These are phyloP conservation scores for Talaromyces ruber DNA, from an alignment of 495 filamentous ascomycete genomes.

Conservation along the genomic window DNA sequence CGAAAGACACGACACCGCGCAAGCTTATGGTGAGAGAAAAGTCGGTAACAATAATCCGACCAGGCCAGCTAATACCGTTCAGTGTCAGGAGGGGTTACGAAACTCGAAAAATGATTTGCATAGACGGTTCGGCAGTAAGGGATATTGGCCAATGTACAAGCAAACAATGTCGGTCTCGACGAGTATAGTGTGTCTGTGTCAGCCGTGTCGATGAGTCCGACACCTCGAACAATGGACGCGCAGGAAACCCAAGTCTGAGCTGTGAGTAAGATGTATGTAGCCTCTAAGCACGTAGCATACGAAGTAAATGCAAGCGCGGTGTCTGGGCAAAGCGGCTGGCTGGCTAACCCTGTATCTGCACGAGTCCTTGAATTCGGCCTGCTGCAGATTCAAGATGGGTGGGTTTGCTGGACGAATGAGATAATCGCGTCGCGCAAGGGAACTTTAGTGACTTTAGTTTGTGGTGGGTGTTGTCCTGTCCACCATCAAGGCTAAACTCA, in stretches of 20 bases:
- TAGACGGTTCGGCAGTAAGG: neutral
- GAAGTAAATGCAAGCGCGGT: constrained; percentile 1
- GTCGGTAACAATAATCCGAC: neutral
- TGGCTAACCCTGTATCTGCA: neutral
- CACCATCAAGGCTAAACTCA: neutral
- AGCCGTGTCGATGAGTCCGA: neutral
- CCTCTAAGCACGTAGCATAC: neutral
- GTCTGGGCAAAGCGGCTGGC: neutral
- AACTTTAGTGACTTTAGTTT: neutral
- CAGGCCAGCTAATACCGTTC: neutral
- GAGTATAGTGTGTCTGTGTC: neutral
- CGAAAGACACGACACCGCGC: neutral
- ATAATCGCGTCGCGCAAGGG: neutral
- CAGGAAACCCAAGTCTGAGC: neutral
- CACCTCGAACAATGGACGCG: neutral
- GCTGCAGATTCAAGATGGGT: constrained; percentile 17
- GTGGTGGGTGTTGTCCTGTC: neutral
- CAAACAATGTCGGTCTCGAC: neutral
- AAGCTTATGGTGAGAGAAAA: neutral
- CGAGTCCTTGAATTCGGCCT: neutral
- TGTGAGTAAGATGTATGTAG: neutral
- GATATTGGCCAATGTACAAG: neutral
- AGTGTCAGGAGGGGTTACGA: neutral
- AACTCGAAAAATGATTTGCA: neutral
- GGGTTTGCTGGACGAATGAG: neutral